Percentiles rank a stretch among this genome's conserved stretches.
Conservation (phyloP, 1,284 basidiomycete species). For the Phellinidium pouzarii region DNA sequence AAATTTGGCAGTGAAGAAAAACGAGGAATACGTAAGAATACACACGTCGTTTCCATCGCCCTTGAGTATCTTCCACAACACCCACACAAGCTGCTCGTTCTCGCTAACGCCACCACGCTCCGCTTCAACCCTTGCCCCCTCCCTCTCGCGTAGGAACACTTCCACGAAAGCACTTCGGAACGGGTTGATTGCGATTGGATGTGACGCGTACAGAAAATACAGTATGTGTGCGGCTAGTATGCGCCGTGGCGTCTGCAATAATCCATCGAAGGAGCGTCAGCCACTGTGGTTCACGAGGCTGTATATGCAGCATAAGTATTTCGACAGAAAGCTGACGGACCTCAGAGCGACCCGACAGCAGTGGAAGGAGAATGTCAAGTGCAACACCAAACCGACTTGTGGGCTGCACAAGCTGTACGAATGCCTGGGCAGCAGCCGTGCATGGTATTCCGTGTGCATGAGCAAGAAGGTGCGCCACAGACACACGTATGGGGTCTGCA, state of each 20-base stretch:
- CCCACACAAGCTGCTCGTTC: slow-evolving; percentile 74
- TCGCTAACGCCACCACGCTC: slow-evolving; percentile 46
- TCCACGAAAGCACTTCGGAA: slow-evolving; percentile 63
- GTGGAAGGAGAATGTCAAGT: slow-evolving; percentile 65
- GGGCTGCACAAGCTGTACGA: slow-evolving; percentile 63
- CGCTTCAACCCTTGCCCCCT: slow-evolving; percentile 45
- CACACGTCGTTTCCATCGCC: slow-evolving; percentile 72
- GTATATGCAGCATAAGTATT: slow-evolving; percentile 1
- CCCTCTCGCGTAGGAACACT: slow-evolving; percentile 59
- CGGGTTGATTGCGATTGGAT: slow-evolving; percentile 70
- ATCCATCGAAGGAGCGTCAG: slow-evolving; percentile 18
- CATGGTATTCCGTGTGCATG: slow-evolving; percentile 61
- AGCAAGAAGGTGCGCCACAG: slow-evolving; percentile 55
- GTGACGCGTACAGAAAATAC: slow-evolving; percentile 56
- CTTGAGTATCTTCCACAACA: slow-evolving; percentile 73
- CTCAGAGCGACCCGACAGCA: slow-evolving; percentile 42
- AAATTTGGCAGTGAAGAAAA: not conserved
- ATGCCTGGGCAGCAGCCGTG: slow-evolving; percentile 65
- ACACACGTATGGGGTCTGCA: slow-evolving; percentile 36
- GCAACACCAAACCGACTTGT: slow-evolving; percentile 69
- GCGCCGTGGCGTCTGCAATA: slow-evolving; percentile 51
- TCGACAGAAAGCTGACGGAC: slow-evolving; percentile 22
- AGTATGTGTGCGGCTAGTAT: slow-evolving; percentile 62
- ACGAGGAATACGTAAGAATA: slow-evolving; percentile 18
- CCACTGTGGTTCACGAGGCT: not conserved